phyloP scores from a whole-genome alignment of 2,329 filamentous ascomycete species.

The Penicillium brasilianum region DNA sequence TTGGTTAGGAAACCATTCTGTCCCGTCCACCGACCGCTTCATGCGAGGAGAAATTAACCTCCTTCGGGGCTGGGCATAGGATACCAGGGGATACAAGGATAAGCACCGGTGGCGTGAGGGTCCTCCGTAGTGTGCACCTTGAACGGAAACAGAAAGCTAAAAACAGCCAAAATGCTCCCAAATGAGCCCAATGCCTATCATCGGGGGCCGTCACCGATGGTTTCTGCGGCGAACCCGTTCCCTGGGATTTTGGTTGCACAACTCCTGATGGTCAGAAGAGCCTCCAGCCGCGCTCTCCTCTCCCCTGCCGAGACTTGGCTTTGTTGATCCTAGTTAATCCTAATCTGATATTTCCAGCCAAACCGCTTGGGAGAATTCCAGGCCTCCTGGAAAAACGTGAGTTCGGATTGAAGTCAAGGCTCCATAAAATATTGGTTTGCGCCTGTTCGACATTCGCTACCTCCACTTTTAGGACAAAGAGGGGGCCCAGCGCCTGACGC shows the following conservation, averaged over 20 bases:
- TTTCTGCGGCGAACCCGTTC: background rate
- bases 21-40: background rate
- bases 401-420: background rate
- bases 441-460: background rate
- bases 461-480: background rate
- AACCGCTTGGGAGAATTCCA: background rate
- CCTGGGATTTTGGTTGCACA: background rate
- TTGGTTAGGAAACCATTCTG: background rate
- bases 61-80: background rate
- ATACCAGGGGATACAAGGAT: background rate
- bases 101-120: background rate
- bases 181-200: background rate
- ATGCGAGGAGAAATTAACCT: background rate
- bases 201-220: background rate
- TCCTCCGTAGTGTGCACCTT: background rate
- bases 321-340: background rate
- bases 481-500: background rate
- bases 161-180: background rate
- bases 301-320: background rate
- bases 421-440: background rate
- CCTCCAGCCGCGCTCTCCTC: background rate
- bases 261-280: background rate
- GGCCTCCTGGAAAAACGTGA: background rate
- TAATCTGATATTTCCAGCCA: background rate
- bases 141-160: background rate